phyloP scores from a whole-genome alignment of 352 stramenopile genomes.

The Phytophthora pinifolia region DNA sequence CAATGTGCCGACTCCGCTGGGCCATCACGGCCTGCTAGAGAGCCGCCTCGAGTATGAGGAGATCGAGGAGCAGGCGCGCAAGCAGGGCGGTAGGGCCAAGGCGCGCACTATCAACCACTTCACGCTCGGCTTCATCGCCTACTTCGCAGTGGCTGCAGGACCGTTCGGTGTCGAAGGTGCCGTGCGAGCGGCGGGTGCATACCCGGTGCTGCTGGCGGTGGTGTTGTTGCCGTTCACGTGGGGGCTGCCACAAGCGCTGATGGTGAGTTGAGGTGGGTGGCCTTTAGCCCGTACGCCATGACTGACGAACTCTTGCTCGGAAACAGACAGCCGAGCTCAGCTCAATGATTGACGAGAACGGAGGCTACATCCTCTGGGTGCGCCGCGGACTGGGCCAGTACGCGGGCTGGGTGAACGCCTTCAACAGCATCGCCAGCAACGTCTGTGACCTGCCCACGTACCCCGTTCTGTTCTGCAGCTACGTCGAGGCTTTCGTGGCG shows the following conservation, averaged over 20 bases:
- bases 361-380: conserved; percentile 87
- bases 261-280: conserved; percentile 35
- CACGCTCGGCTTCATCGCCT: conserved; percentile 82
- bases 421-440: conserved; percentile 86
- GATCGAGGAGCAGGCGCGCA: conserved; percentile 31
- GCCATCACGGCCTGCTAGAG: conserved; percentile 49
- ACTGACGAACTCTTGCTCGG: not conserved
- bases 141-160: conserved; percentile 78
- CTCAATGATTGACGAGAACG: conserved; percentile 86
- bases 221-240: conserved; percentile 81
- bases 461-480: conserved; percentile 85
- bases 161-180: conserved; percentile 83
- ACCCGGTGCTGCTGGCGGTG: conserved; percentile 70
- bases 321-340: conserved; percentile 73
- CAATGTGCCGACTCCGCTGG: conserved; percentile 58
- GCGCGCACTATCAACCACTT: conserved; percentile 79
- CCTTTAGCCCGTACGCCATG: not conserved
- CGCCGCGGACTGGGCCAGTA: conserved; percentile 76
- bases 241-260: conserved; percentile 81
- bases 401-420: conserved; percentile 82
- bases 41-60: conserved; percentile 46
- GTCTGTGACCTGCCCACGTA: conserved; percentile 85
- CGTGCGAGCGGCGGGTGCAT: conserved; percentile 67
- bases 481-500: conserved; percentile 74
- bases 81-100: conserved; percentile 34